Evolutionary conservation across 1,284 basidiomycete genomes (phyloP), one percentile per base, ranked within the genome.

Genomic region (Hypsizygus ulmarius): DNA sequence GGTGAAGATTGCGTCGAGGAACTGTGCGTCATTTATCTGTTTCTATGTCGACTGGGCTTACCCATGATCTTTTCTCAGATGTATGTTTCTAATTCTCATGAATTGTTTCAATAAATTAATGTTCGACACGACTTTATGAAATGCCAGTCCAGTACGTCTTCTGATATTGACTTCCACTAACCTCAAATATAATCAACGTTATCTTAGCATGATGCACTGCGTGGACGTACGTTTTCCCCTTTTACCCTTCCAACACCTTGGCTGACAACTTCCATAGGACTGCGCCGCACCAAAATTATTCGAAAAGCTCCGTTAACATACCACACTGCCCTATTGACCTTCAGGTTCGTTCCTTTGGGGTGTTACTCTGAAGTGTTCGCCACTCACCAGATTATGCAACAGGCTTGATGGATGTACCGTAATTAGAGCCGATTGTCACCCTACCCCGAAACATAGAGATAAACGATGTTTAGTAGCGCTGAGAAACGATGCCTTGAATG

Each of bases 1-100:
- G 81, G 81, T 55, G 92, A 95, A 75, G 90, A 93, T 65, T 95
- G 92, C 65, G 89, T 94, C 43, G 92, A 93, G 72, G 93, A 95
- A 78, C 68, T 90, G 84, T 89, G 60, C 51, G 72, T 74, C 48
- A 34, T 30, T 50, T 33, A 43, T 18, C 55, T 15, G 43, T 36
- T 14, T 39, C 45, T 43, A 27, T 43, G 47, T 50, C 19, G 21
- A 35, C 12, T 34, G 19, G 21, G 49, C 37, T 58, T 6, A 51
- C 45, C 45, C 32, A 40, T 46, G 7, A 41, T 43, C 14, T 28
- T 35, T 38, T 28, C 46, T 29, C 50, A 81, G 79, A 56, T 83
- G 81, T 82, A 69, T 53, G 78, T 80, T 48, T 54, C 56, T 37
- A 21, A 35, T 29, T 49, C 14, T 47, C 38, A 51, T 42, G 14